phyloP scores from a whole-genome alignment of 306 rosid species.

The Mucuna pruriens region DNA sequence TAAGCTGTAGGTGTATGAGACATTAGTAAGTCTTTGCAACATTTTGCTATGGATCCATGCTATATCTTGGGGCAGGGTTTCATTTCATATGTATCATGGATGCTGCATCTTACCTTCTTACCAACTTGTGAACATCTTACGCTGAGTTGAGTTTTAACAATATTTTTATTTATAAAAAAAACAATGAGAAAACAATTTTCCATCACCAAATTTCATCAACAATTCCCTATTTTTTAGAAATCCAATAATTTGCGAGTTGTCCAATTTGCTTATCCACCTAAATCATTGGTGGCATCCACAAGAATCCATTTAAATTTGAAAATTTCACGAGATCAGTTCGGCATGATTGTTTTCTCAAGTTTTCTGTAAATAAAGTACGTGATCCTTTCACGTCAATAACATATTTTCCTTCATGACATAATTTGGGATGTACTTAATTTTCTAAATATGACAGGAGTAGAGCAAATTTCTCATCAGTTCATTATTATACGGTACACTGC shows the following conservation, averaged over 20 bases:
- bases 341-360: not conserved
- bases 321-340: not conserved
- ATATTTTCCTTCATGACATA: not conserved
- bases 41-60: too few relatives aligned
- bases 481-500: not conserved
- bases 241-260: not conserved
- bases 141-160: too few relatives aligned
- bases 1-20: too few relatives aligned
- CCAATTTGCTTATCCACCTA: not conserved
- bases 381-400: not conserved
- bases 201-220: too few relatives aligned
- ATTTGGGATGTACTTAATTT: not conserved
- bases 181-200: too few relatives aligned
- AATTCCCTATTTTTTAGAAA: not conserved
- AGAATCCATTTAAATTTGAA: not conserved
- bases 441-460: not conserved
- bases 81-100: too few relatives aligned
- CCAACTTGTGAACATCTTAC: too few relatives aligned
- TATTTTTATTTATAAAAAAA: too few relatives aligned
- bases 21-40: too few relatives aligned
- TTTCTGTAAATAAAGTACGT: not conserved
- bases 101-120: too few relatives aligned
- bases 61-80: too few relatives aligned
- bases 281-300: not conserved
- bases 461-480: not conserved